Base-by-base conservation (phyloP, 352 stramenopile species). In the Blastocystis hominis region DNA sequence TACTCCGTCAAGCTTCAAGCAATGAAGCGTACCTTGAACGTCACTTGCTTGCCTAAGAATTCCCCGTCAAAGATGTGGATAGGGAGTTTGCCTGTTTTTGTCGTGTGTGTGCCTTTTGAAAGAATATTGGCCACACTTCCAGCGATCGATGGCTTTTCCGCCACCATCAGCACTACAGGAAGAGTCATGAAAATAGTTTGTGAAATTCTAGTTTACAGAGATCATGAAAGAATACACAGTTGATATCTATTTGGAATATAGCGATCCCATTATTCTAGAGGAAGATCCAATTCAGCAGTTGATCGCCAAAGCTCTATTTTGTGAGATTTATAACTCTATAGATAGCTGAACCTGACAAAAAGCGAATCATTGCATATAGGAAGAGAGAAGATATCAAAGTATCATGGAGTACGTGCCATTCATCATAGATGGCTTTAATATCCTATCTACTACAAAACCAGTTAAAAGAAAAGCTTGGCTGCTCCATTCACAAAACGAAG, bases 71-170 rank as follows among this genome's bases (percentile, higher is more conserved):
- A 93, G 69, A 92, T 89, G 63, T 93, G 91, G 2, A 93, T 88
- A 1, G 91, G 92, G 9, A 91, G 88, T 68, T 91, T 91, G 54
- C 91, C 88, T 46, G 56, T 62, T 42, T 81, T 77, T 13, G 88
- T 76, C 3, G 89, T 20, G 62, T 91, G 87, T 15, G 55, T 38
- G 40, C 62, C n/a, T 34, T 64, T 78, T 2, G 81, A 88, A 10
- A 94, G 86, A 47, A 90, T 90, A 50, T 91, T 86, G 24, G 92
- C 90, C 40, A 94, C 92, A 53, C 90, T 88, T 44, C 91, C 91
- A 17, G 90, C 91, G 46, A 94, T 94, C 34, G 90, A 92, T 46
- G 92, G 92, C 88, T 94, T 94, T 88, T 94, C 92, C 40, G 91
- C 91, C 36, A 93, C 91, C 92, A 94, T 94, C 10, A 94, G 81